Base-by-base conservation (phyloP, 345 rosid genomes). In the Zanthoxylum bungeanum region DNA sequence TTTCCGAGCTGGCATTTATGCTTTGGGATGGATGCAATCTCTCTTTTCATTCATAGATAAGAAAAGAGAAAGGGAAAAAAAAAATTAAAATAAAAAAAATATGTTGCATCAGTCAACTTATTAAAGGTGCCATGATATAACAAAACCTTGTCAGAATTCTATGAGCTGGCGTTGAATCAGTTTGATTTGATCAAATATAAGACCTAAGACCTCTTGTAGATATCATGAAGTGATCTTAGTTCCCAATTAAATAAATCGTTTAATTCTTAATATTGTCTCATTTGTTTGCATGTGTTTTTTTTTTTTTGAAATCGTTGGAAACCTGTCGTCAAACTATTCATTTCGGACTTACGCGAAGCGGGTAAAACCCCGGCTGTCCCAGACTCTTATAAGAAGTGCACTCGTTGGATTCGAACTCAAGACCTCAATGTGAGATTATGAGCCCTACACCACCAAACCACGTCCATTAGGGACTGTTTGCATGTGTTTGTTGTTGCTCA, bases 1-100 rank as follows among this genome's bases (percentile, higher is more conserved):
- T 75, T 86, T 85, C 73, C 79, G 82, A 89, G 83, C 37, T 82
- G 91, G 83, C 82, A 75, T 36, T 40, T 53, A 76, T 42, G 65
- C 88, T 81, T 86, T 86, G 40, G 81, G 86, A 58, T 58, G 7
- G 40, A 86, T 64, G 82, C 69, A 31, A 72, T 21, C 50, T 61
- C 36, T 77, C 49, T 70, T 74, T 75, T 66, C 14, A 9, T 73
- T 40, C 62, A 63, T 69, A 52, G 60, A 68, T 60, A 65, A 70
- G 56, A 64, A 59, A 34, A 56, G 60, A 14, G 9, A n/a, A 44
- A 63, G 33, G 14, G 50, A 5, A 22, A 33, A 44, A 42, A 8
- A 50, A 49, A 9, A 37, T 21, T 27, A 49, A 25, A 51, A 4
- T 19, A 17, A 2, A 7, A 57, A 37, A 31, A 47, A 31, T 44